Conservation (phyloP, 768 basidiomycete species). For the Lactarius sp. region DNA sequence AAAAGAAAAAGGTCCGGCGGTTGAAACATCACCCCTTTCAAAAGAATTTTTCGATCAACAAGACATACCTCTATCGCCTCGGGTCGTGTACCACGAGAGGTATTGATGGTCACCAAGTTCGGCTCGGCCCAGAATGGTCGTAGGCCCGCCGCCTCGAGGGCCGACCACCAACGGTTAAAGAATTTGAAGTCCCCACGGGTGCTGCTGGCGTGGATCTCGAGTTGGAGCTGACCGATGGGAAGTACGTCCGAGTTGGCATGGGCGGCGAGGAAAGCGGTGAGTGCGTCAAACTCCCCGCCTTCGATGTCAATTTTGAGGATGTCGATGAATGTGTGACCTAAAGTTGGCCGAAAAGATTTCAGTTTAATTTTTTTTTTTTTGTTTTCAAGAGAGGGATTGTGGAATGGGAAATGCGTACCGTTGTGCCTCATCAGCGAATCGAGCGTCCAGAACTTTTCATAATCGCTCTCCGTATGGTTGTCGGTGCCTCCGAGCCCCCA, state of each 20-base stretch:
- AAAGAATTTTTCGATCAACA: not conserved
- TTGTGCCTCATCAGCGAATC: conserved; percentile 59
- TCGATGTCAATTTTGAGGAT: conserved; percentile 71
- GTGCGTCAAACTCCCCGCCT: conserved; percentile 58
- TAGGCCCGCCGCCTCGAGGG: conserved; percentile 41
- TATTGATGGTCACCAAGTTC: conserved; percentile 43
- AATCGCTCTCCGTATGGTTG: conserved; percentile 40
- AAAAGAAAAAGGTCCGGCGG: not conserved
- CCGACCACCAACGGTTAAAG: conserved; percentile 63
- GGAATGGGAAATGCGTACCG: conserved; percentile 34
- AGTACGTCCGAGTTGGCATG: conserved; percentile 32
- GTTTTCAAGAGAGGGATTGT: not conserved
- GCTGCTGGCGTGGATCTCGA: conserved; percentile 52
- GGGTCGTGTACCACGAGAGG: conserved; percentile 36
- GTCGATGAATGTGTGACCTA: conserved; percentile 62
- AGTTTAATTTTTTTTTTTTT: not conserved
- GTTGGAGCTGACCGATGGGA: conserved; percentile 67
- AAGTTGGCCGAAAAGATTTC: not conserved
- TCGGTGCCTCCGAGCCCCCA: conserved; percentile 38
- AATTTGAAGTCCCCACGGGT: conserved; percentile 40
- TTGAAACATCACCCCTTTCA: no score
- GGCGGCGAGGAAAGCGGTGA: conserved; percentile 42
- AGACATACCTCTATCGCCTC: conserved; percentile 37
- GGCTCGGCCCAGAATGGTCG: conserved; percentile 55
- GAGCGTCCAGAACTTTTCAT: conserved; percentile 55